Evolutionary conservation across 768 basidiomycete species (phyloP), one percentile per base, ranked within the genome.

Genomic region (Phylloporus scabripes): DNA sequence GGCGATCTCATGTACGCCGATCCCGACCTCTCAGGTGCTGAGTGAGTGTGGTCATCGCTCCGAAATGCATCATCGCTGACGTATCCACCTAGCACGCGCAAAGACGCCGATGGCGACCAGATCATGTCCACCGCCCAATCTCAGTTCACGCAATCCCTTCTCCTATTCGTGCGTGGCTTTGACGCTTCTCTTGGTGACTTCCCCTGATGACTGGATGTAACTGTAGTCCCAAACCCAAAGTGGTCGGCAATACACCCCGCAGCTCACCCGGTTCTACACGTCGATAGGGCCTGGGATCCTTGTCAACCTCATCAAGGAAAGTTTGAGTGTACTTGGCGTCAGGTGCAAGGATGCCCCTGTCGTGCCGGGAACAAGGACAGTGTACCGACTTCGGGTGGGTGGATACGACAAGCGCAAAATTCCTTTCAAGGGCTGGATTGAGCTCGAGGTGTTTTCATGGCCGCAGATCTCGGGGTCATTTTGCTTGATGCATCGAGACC

Each of bases 251-350:
- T 90, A 91, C 58, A 82, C 74, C 1, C 85, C 88, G 0, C 77
- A 83, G 50, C 75, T 91, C 15, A 92, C 91, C 0, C 83, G 90
- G 0, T 92, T 93, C 73, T 92, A 90, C 64, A 77, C 84, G 0
- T 64, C 74, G 0, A 62, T 83, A 3, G 71, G 72, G 0, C 85
- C 86, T 0, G 65, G 68, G 0, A 66, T 76, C 4, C 69, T 90
- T 37, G 60, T 82, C 34, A 57, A 67, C 4, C 71, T 83, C 47
- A 66, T 91, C 43, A 71, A 78, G 46, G 76, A 79, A 43, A 75
- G 74, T 28, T 70, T 90, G 10, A 69, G 74, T 32, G 55, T 45
- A 0, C 57, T 79, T 1, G 72, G 70, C 7, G 78, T 82, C 18
- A 77, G 78, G 58, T 73, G 72, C 61, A 82, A 79, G 58, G 58